Conservation (phyloP, 164 flowering plant species). For the Paratinospora sagittata region DNA sequence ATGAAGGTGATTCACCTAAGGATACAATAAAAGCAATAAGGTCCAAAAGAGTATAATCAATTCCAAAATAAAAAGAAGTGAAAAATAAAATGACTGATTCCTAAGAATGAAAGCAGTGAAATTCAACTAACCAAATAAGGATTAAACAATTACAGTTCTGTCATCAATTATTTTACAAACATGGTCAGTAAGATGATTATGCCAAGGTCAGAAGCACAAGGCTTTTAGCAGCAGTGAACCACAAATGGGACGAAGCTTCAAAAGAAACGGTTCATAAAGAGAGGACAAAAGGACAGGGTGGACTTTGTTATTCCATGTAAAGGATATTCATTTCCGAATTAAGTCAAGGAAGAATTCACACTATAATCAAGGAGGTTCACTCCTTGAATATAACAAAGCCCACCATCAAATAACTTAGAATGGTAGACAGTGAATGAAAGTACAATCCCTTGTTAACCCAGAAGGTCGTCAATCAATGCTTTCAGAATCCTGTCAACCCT, state of each 20-base stretch:
- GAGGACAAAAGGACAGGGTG: too few relatives aligned
- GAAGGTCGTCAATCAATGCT: neutral
- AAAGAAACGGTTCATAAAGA: too few relatives aligned
- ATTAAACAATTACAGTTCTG: neutral
- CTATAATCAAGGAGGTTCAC: too few relatives aligned
- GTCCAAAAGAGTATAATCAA: neutral
- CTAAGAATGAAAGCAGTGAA: neutral
- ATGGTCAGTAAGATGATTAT: neutral
- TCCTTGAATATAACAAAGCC: too few relatives aligned
- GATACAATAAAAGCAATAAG: constrained; percentile 5
- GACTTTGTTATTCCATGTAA: too few relatives aligned
- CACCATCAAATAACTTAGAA: too few relatives aligned
- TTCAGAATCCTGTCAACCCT: neutral
- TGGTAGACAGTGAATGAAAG: too few relatives aligned
- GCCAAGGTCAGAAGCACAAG: neutral
- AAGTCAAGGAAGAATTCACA: too few relatives aligned
- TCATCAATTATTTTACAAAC: neutral
- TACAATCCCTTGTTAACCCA: too few relatives aligned
- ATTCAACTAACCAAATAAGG: neutral
- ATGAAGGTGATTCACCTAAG: constrained; percentile 87
- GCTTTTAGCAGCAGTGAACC: neutral
- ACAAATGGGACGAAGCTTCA: neutral
- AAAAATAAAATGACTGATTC: neutral
- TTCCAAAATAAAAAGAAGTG: neutral
- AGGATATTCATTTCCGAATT: too few relatives aligned